Base-by-base conservation (phyloP, 805 yeast species). In the Sungouiella thailandica region DNA sequence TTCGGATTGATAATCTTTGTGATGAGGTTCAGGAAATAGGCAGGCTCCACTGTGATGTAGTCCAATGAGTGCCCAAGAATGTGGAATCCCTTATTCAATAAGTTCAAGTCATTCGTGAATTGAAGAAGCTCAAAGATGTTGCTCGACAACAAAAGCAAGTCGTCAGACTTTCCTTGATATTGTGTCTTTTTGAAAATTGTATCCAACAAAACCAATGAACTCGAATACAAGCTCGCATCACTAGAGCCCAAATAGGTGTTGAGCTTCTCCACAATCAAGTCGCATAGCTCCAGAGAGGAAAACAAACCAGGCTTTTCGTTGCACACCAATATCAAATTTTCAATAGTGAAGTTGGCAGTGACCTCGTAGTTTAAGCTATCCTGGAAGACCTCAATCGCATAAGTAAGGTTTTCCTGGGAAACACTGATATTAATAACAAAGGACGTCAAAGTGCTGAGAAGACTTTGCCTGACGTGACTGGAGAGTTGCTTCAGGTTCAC, bases 381-480 rank as follows among this genome's bases (percentile, higher is more conserved):
- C 20, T 44, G 43, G 25, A 57, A 52, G 1, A 52, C 39, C 5
- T 39, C 37, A 2, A 43, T 29, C 2, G 40, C 39, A 4, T 43
- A 32, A 2, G 31, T 23, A 2, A 17, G n/a, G 8, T 41, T 41
- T 11, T 37, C 47, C 3, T 27, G 24, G 7, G 37, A 29, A 17
- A 46, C 25, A 2, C 34, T 41, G 6, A 34, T 32, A 10, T 46
- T 23, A 5, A 40, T 28, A 6, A 52, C 16, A 5, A 53, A 37
- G 5, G 55, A 55, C 5, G 61, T 49, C 20, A 59, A 39, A 5
- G 56, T 45, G 1, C 40, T 35, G 15, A 61, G 44, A 10, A 59
- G 45, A 11, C 46, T 39, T 31, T 54, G 58, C 29, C 59, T 43
- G 17, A 61, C 41, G 14, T 59, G 65, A 32, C 58, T 47, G 2